phyloP scores from a whole-genome alignment of 2,329 filamentous ascomycete species.

The Hypomyces rosellus region DNA sequence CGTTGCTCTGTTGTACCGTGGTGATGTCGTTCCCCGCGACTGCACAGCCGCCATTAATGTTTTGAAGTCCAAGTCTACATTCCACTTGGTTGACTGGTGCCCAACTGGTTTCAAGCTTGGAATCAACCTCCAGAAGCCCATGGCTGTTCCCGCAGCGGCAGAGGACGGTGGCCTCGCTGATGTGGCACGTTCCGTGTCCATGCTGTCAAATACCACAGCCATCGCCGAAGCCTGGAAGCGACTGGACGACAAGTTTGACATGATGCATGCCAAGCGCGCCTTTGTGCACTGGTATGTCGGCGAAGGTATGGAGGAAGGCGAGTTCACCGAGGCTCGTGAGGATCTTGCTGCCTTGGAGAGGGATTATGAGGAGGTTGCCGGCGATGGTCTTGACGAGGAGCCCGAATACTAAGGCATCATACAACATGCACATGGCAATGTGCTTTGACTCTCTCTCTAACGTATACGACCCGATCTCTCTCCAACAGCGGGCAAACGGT shows the following conservation, averaged over 20 bases:
- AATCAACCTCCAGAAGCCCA: slow-evolving; percentile 67
- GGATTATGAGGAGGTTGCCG: slow-evolving; percentile 80
- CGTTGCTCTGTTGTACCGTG: slow-evolving; percentile 64
- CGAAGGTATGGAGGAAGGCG: slow-evolving; percentile 88
- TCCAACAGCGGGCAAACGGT: neutral
- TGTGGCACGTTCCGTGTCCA: slow-evolving; percentile 59
- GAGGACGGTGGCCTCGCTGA: slow-evolving; percentile 53
- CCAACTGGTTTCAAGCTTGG: slow-evolving; percentile 70
- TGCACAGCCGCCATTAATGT: slow-evolving; percentile 60
- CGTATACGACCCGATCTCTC: neutral
- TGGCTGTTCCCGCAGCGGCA: slow-evolving; percentile 48
- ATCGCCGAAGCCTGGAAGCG: slow-evolving; percentile 69
- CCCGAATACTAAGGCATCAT: slow-evolving; percentile 65
- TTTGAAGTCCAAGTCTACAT: slow-evolving; percentile 64
- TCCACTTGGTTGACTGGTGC: slow-evolving; percentile 71
- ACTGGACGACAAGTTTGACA: slow-evolving; percentile 68
- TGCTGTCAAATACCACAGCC: slow-evolving; percentile 70
- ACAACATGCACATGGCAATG: neutral
- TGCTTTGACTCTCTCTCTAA: neutral
- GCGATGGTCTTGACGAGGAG: slow-evolving; percentile 61
- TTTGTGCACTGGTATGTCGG: slow-evolving; percentile 79
- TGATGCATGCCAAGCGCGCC: slow-evolving; percentile 73
- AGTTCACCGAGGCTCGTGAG: slow-evolving; percentile 82
- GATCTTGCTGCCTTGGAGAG: slow-evolving; percentile 80
- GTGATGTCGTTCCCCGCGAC: slow-evolving; percentile 64